Conservation (phyloP, 495 filamentous ascomycete genomes). For the Penicillium parvum region DNA sequence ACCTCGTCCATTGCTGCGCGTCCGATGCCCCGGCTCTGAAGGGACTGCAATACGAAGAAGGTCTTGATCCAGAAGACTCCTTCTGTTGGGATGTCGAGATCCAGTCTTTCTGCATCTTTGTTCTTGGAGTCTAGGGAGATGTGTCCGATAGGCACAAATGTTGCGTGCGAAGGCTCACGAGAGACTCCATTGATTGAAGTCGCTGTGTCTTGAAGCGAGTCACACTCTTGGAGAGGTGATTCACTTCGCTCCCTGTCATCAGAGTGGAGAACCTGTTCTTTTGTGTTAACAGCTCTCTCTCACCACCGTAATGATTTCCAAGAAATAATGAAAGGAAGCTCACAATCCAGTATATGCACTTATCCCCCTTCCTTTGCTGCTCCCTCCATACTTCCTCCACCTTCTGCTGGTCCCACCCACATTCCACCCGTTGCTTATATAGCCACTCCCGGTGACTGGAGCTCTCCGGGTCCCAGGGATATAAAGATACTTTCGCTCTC, state of each 20-base stretch:
- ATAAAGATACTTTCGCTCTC: conserved; percentile 9
- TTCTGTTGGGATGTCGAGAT: conserved; percentile 13
- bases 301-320: background rate
- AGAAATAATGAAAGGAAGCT: background rate
- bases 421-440: conserved; percentile 19
- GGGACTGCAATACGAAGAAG: conserved; percentile 18
- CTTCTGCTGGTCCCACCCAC: conserved; percentile 20
- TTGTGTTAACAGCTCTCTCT: background rate
- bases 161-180: conserved; percentile 10
- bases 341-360: conserved; percentile 31
- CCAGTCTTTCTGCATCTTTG: conserved; percentile 11
- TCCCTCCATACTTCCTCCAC: conserved; percentile 18
- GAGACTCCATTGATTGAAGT: conserved; percentile 13
- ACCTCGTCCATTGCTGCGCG: conserved; percentile 27
- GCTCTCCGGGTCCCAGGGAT: conserved; percentile 23
- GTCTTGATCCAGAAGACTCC: conserved; percentile 27
- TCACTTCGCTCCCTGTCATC: conserved; percentile 7
- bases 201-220: conserved; percentile 20
- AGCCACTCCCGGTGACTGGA: conserved; percentile 12
- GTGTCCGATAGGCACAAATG: conserved; percentile 27
- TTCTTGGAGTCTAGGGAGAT: conserved; percentile 26
- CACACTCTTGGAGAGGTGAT: background rate
- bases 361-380: conserved; percentile 15
- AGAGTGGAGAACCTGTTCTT: conserved; percentile 6
- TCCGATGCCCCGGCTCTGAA: conserved; percentile 25